Conservation (phyloP, 495 filamentous ascomycete genomes). For the Penicillium argentinense region DNA sequence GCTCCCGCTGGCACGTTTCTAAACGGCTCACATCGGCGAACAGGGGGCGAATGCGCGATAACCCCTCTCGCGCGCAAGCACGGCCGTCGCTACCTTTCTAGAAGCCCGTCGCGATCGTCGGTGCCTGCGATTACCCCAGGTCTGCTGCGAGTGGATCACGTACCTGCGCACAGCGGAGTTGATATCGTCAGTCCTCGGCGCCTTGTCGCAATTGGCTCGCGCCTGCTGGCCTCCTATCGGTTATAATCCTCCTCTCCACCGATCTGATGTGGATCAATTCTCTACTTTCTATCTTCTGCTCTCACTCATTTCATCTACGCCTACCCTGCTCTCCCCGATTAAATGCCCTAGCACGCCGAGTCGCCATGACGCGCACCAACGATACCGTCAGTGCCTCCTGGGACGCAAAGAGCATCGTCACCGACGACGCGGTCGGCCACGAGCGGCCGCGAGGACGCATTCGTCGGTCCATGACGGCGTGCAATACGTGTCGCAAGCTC, state of each 20-base stretch:
- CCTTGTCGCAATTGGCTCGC: constrained; percentile 32
- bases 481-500: constrained; percentile 46
- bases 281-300: neutral
- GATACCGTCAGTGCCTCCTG: constrained; percentile 26
- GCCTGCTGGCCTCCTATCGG: constrained; percentile 15
- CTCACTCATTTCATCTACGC: neutral
- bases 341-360: constrained; percentile 13
- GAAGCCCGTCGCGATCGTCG: constrained; percentile 21
- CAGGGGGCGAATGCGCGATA: constrained; percentile 15
- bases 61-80: constrained; percentile 19
- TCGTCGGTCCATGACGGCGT: constrained; percentile 44
- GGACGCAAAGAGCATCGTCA: constrained; percentile 31
- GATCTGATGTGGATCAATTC: constrained; percentile 9
- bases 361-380: constrained; percentile 35
- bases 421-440: constrained; percentile 28
- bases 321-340: constrained; percentile 4
- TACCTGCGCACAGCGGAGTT: constrained; percentile 30
- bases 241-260: constrained; percentile 33
- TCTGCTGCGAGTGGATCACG: constrained; percentile 25
- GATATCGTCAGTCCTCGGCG: constrained; percentile 30
- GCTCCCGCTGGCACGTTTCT: constrained; percentile 14
- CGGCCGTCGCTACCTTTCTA: constrained; percentile 27
- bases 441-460: constrained; percentile 40
- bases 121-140: constrained; percentile 29
- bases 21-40: constrained; percentile 25